These are phyloP conservation scores for Darksidea phi DNA, from an alignment of 495 filamentous ascomycete genomes.

Conservation along the genomic window DNA sequence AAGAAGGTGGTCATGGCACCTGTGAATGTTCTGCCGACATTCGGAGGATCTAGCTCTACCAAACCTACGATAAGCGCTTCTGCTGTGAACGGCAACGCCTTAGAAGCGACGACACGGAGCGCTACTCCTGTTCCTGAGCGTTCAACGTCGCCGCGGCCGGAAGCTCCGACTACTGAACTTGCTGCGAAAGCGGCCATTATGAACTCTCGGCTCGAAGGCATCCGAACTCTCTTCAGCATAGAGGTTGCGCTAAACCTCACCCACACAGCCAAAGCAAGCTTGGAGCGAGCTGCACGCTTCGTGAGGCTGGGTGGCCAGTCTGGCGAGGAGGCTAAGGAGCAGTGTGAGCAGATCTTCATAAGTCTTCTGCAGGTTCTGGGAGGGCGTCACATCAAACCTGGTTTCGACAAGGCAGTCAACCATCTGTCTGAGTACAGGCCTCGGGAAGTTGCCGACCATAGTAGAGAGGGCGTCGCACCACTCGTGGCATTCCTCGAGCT, in stretches of 20 bases:
- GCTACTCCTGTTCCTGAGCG: constrained; percentile 40
- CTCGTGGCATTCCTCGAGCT: constrained; percentile 95
- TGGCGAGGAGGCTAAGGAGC: constrained; percentile 79
- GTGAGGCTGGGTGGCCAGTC: constrained; percentile 73
- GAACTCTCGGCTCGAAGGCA: constrained; percentile 89
- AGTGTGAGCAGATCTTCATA: constrained; percentile 90
- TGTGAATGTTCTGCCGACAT: constrained; percentile 72
- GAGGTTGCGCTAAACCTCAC: constrained; percentile 89
- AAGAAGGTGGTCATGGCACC: constrained; percentile 99
- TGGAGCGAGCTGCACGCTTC: constrained; percentile 83
- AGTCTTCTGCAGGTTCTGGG: constrained; percentile 78
- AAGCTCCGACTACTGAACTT: constrained; percentile 81
- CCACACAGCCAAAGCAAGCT: constrained; percentile 82
- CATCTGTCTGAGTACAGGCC: constrained; percentile 92
- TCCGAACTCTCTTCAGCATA: constrained; percentile 90
- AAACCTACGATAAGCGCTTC: constrained; percentile 42
- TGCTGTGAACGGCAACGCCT: constrained; percentile 23
- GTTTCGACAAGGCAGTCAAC: constrained; percentile 87
- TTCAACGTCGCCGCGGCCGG: constrained; percentile 52
- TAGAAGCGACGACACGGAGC: constrained; percentile 34
- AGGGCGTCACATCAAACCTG: constrained; percentile 79
- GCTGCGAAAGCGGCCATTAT: constrained; percentile 96
- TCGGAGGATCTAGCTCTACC: constrained; percentile 49
- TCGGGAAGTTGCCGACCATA: constrained; percentile 74
- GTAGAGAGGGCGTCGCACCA: constrained; percentile 73